phyloP scores from a whole-genome alignment of 371 early-diverging fungal species.

The Blakeslea trispora region DNA sequence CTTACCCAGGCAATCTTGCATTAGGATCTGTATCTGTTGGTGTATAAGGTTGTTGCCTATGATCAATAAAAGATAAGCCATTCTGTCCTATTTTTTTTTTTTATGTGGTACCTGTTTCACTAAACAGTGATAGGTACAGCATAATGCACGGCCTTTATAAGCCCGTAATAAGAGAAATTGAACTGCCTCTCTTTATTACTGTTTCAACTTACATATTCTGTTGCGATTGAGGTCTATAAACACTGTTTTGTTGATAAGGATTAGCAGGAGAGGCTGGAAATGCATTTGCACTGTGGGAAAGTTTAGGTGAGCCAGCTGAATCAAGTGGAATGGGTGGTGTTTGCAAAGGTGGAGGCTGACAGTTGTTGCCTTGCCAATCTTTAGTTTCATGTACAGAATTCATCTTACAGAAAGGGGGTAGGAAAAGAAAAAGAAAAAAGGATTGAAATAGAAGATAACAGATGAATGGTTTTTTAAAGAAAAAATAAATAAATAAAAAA shows the following conservation, averaged over 20 bases:
- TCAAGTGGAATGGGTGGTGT: constrained; percentile 8
- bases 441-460: neutral
- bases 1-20: constrained; percentile 26
- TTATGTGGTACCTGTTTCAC: constrained; percentile 27
- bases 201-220: neutral
- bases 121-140: constrained; percentile 31
- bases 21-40: constrained; percentile 9
- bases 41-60: constrained; percentile 7
- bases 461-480: neutral
- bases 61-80: neutral
- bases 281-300: neutral
- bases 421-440: neutral
- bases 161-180: neutral
- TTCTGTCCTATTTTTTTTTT: neutral
- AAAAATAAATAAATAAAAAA: neutral
- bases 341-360: constrained; percentile 15
- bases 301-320: constrained; percentile 12
- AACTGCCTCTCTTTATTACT: neutral
- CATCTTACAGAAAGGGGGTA: constrained; percentile 1
- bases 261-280: neutral
- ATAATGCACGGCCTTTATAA: constrained; percentile 10
- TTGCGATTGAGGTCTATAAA: neutral
- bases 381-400: constrained; percentile 17
- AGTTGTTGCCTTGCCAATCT: constrained; percentile 14
- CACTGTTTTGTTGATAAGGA: neutral